Conservation (phyloP, 768 basidiomycete species). For the Lentinula guzmanii region DNA sequence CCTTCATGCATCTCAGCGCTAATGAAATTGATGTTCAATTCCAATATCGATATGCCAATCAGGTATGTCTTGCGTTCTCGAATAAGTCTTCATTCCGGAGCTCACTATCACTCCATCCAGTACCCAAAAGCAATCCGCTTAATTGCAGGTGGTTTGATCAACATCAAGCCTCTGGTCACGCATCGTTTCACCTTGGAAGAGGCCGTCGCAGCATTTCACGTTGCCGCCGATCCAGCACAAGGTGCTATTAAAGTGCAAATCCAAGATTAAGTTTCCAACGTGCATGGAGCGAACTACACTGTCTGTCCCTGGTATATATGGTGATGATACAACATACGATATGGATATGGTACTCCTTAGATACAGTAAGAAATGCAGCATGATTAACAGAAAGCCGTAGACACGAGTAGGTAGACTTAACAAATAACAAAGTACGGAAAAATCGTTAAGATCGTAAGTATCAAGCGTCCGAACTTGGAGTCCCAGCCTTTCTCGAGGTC, state of each 20-base stretch:
- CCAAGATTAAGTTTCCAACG: conserved; percentile 31
- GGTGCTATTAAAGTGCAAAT: conserved; percentile 71
- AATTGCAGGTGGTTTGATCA: conserved; percentile 65
- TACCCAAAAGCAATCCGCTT: conserved; percentile 85
- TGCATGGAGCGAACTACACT: no score
- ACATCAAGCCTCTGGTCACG: conserved; percentile 76
- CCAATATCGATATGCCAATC: conserved; percentile 66
- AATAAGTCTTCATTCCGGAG: background rate
- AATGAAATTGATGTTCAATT: conserved; percentile 67
- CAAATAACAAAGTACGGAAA: background rate
- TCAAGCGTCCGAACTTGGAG: background rate
- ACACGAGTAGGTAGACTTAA: background rate
- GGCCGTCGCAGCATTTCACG: conserved; percentile 73
- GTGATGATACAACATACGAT: background rate
- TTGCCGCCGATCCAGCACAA: conserved; percentile 60
- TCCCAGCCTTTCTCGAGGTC: background rate
- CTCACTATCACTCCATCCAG: conserved; percentile 19
- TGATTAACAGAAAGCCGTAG: background rate
- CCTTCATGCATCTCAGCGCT: conserved; percentile 68
- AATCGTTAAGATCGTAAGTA: background rate
- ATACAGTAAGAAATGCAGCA: background rate
- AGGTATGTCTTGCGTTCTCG: conserved; percentile 24
- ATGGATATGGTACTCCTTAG: background rate
- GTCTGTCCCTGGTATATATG: background rate
- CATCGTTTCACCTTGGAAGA: conserved; percentile 69